Base-by-base conservation (phyloP, 768 basidiomycete genomes). In the Leccinum arenicola region DNA sequence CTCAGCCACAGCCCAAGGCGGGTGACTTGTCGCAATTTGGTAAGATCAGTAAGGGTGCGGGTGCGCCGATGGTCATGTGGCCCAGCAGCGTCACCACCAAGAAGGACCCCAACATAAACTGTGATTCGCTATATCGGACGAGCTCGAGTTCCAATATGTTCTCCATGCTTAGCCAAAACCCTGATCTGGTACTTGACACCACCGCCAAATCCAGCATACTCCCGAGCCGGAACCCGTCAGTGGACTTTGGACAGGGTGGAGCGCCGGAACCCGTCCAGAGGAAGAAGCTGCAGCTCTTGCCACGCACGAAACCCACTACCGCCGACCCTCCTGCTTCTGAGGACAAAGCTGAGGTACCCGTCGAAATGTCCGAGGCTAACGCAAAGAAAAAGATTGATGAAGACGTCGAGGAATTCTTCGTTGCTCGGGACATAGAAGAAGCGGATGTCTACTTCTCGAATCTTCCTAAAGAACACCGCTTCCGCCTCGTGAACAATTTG, bases 11-110 rank as follows among this genome's bases (percentile, higher is more conserved):
- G 45, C 75, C 88, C 57, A 89, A 93, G 76, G 92, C 86, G 53
- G 93, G 93, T 21, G 92, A 95, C 73, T 78, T 95, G 54, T 87
- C 89, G 47, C 82, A 88, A 60, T 95, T 96, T 64, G 93, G 94
- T 65, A 93, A 95, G 79, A 89, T 96, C 70, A 86, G 76, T 69
- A 84, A 83, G 75, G 82, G 84, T 31, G 77, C 83, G 8, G 82
- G 84, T 33, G 77, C 83, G 8, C 79, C 86, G 1, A 84, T 89
- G 74, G 85, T 85, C 1, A 91, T 97, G 70, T 93, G 92, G 7
- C 93, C 95, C 3, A 84, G 85, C 60, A 89, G 89, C 61, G 88
- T 95, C 25, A 97, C 95, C 72, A 84, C 81, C 67, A 88, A 86
- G 77, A 88, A 90, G 72, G 82, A 82, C n/a, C 72, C 61, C 31